phyloP scores from a whole-genome alignment of 805 yeast genomes.

The Ogataea saltuana region DNA sequence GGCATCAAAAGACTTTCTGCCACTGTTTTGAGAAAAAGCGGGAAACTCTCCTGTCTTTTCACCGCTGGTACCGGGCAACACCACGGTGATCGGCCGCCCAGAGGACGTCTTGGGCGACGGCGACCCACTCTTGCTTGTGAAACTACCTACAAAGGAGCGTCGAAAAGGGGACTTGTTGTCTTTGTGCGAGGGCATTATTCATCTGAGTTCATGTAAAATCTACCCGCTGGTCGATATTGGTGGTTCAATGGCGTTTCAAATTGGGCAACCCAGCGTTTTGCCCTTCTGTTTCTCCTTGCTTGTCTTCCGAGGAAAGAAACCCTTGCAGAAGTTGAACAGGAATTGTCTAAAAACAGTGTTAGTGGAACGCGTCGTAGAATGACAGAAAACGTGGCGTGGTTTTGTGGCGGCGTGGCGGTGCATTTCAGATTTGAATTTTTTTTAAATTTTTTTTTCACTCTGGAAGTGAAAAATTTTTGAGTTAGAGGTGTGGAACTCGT shows the following conservation, averaged over 20 bases:
- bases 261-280: too few species aligned
- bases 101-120: not conserved
- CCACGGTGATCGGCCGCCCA: conserved; percentile 6
- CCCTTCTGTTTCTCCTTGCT: not conserved
- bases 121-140: conserved; percentile 2
- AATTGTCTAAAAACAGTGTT: not conserved
- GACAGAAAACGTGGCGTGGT: conserved; percentile 1
- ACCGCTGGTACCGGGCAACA: not conserved
- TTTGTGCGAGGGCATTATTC: conserved; percentile 2
- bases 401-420: conserved; percentile 10
- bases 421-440: conserved; percentile 3
- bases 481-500: too few species aligned
- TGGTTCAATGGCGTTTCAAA: not conserved
- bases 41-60: not conserved
- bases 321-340: too few species aligned
- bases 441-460: conserved; percentile 11
- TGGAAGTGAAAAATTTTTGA: conserved; percentile 7
- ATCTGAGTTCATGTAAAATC: not conserved
- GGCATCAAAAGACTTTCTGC: conserved; percentile 1
- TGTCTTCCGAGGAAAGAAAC: not conserved
- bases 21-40: not conserved
- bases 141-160: conserved; percentile 3
- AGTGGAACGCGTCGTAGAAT: not conserved
- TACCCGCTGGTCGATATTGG: not conserved
- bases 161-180: conserved; percentile 5